These are phyloP conservation scores for Hypoxylon rubiginosum DNA, from an alignment of 2,329 filamentous ascomycete genomes.

Conservation along the genomic window DNA sequence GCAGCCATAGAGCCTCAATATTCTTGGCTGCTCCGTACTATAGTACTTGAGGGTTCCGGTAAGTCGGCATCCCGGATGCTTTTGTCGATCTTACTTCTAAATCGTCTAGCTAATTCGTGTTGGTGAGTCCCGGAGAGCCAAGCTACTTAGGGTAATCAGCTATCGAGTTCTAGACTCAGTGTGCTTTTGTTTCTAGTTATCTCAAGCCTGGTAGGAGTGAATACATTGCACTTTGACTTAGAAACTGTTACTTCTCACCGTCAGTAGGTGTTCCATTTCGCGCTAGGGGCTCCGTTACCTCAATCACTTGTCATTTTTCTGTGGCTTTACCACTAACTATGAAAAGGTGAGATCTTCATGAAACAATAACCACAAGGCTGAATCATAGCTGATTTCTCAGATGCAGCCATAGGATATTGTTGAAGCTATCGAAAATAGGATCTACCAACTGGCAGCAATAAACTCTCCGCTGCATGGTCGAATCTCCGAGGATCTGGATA, in stretches of 20 bases:
- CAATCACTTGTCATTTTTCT: neutral
- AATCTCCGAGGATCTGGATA: conserved; percentile 20
- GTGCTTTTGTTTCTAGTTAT: neutral
- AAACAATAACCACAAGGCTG: conserved; percentile 33
- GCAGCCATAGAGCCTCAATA: conserved; percentile 14
- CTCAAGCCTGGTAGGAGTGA: neutral
- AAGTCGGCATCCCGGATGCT: conserved; percentile 6
- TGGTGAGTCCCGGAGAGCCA: neutral
- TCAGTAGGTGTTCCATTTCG: neutral
- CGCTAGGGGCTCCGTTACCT: neutral
- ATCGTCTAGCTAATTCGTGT: neutral
- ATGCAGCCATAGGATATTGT: conserved; percentile 26
- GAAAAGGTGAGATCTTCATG: conserved; percentile 8
- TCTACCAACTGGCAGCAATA: conserved; percentile 26
- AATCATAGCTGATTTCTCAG: conserved; percentile 22
- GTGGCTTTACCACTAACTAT: conserved; percentile 4
- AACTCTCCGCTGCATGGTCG: conserved; percentile 3
- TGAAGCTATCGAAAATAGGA: conserved; percentile 36
- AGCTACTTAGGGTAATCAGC: neutral
- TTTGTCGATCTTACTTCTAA: conserved; percentile 10
- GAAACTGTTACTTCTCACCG: neutral
- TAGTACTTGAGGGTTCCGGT: neutral
- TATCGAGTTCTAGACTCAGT: conserved; percentile 1
- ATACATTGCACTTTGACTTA: neutral
- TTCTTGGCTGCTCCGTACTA: neutral